Evolutionary conservation across 2,329 filamentous ascomycete genomes (phyloP), one percentile per base, ranked within the genome.

Genomic region (Aspergillus eucalypticola): DNA sequence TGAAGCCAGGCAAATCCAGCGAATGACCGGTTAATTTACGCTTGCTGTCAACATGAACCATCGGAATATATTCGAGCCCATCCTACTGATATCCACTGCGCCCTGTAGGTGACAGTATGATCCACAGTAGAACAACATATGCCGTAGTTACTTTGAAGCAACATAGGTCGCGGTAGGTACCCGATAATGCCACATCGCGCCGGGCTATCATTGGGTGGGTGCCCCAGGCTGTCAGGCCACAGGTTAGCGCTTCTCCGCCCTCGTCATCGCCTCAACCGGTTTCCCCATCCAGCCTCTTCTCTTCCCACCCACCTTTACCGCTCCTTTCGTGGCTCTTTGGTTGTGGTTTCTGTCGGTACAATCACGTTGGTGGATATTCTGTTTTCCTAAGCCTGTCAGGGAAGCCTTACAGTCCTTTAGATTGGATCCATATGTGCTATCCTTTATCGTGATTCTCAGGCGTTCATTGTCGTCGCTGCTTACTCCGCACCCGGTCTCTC

Each of bases 241-340:
- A 11, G 35, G 6, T 17, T 56, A 23, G 46, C 48, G 55, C 59
- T 65, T 69, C 70, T 71, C 71, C 70, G 66, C 69, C 69, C 71
- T 67, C 70, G 71, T 72, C 71, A 72, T 73, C 69, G 64, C 54
- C 52, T 60, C 63, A 56, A 52, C 51, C 56, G 49, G 32, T 59
- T 42, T 54, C 48, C 32, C 21, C 38, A 48, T 21, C 46, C 42
- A 39, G 46, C 48, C 51, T 55, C 59, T 54, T 41, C n/a, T 51
- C 48, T 38, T 25, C 35, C 35, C 32, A 35, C 56, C 19, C 38
- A 29, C 17, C 35, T 46, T 49, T 39, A 54, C 52, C 55, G 48
- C 55, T 54, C 52, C 51, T 55, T 55, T 55, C 23, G 21, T 42
- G 44, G 41, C 44, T 32, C 23, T 55, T 46, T 21, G 53, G 15